Percentiles rank a stretch among this genome's conserved stretches.
Evolutionary conservation across 805 yeast species (phyloP).

Genomic region (Kregervanrija pseudodelftensis): DNA sequence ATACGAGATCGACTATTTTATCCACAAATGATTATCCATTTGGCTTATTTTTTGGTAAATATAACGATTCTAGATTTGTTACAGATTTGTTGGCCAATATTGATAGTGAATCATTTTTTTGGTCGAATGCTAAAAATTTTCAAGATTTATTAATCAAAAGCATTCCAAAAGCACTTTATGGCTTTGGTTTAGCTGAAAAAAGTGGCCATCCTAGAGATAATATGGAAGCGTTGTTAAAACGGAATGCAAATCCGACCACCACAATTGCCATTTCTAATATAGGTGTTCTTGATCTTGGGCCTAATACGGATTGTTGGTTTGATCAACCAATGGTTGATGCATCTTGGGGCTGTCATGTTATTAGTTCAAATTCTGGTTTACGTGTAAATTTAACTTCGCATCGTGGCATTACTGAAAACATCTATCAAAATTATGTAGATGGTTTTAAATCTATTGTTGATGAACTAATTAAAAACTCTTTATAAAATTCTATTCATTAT

Average conservation of each 20-base stretch:
- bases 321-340: conserved; percentile 12
- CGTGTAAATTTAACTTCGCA: conserved; percentile 6
- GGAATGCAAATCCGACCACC: conserved; percentile 4
- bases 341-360: conserved; percentile 7
- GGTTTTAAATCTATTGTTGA: too few relatives aligned
- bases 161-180: conserved; percentile 1
- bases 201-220: not conserved
- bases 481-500: too few relatives aligned
- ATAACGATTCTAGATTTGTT: not conserved
- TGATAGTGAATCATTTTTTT: not conserved
- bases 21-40: conserved; percentile 1
- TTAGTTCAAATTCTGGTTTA: conserved; percentile 2
- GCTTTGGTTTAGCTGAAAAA: conserved; percentile 3
- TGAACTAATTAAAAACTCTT: too few relatives aligned
- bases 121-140: conserved; percentile 2
- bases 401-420: conserved; percentile 2
- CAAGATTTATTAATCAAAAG: conserved; percentile 1
- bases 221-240: conserved; percentile 1
- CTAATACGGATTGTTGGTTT: conserved; percentile 3
- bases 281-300: not conserved
- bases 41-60: conserved; percentile 8
- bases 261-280: conserved; percentile 9
- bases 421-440: conserved; percentile 2
- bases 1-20: conserved; percentile 1
- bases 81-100: too few relatives aligned